Base-by-base conservation (phyloP, 495 filamentous ascomycete genomes). In the Tuber borchii region DNA sequence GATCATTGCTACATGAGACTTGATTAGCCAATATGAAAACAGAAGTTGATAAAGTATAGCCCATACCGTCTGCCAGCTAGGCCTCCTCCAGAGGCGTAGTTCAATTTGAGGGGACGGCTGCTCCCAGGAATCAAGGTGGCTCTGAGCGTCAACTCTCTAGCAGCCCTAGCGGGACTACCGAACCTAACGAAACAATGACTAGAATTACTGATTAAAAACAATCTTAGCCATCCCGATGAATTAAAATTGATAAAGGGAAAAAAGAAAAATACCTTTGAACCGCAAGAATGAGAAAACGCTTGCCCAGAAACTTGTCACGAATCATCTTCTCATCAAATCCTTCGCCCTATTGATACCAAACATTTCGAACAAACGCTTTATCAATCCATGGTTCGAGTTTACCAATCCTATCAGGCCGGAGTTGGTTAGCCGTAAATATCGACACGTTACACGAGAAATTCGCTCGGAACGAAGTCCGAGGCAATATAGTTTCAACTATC, bases 101-200 rank as follows among this genome's bases (percentile, higher is more conserved):
- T 99, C 65, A 99, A 88, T 87, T 98, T 98, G 89, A 99, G 98
- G 40, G 93, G 90, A 20, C 96, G 93, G 82, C 91, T 91, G 43
- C 94, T 94, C 88, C 97, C 97, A 56, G 95, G 95, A 81, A 98
- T 97, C 39, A 92, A 88, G 70, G 90, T 91, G 73, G 96, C 95
- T 84, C 97, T 98, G 45, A 97, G 86, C 34, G 87, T 87, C 72
- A 99, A 88, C 65, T 95, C 95, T 86, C 97, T 97, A 76, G 90
- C 90, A 44, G 95, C 96, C 76, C 93, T 94, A 31, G 92, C 92
- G 6, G 95, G 87, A 81, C 87, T 91, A 71, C 89, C 78, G 82
- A 99, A 99, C 83, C 98, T 96, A 80, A 98, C 92, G 85, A 99
- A 99, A 86, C 95, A 99, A 85, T 99, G 98, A 71, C 95, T 96